Percentiles rank a stretch among this genome's conserved stretches.
These are phyloP conservation scores for Polyporus arcularius DNA, from an alignment of 768 basidiomycete species.

Conservation along the genomic window DNA sequence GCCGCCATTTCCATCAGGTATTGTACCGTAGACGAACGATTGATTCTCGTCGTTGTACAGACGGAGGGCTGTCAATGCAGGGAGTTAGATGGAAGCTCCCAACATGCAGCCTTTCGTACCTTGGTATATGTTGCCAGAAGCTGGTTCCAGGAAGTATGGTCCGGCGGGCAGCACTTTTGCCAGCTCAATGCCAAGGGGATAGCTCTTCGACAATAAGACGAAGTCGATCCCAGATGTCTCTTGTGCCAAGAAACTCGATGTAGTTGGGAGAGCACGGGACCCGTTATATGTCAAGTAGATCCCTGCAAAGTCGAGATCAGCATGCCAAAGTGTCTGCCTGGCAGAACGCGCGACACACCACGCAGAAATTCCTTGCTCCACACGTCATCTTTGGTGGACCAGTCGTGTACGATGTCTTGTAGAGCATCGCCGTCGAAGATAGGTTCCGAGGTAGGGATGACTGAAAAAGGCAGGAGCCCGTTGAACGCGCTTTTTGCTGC, in stretches of 20 bases:
- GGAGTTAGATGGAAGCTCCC: background rate
- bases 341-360: conserved; percentile 10
- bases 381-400: conserved; percentile 26
- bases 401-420: conserved; percentile 12
- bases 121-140: conserved; percentile 28
- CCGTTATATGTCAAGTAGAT: conserved; percentile 26
- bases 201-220: conserved; percentile 16
- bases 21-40: conserved; percentile 44
- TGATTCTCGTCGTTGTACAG: conserved; percentile 46
- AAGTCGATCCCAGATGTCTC: conserved; percentile 18
- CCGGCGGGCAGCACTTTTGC: conserved; percentile 22
- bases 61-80: conserved; percentile 32
- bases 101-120: conserved; percentile 10
- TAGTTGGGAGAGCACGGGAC: conserved; percentile 1
- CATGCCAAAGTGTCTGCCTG: background rate
- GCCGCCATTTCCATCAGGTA: conserved; percentile 39
- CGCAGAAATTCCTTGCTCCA: conserved; percentile 26
- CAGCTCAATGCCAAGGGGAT: conserved; percentile 12
- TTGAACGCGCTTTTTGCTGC: background rate
- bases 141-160: conserved; percentile 28
- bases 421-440: conserved; percentile 21
- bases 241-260: conserved; percentile 6
- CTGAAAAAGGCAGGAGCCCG: conserved; percentile 27
- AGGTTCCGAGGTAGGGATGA: conserved; percentile 19
- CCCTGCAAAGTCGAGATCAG: conserved; percentile 11